Percentiles rank a stretch among this genome's conserved stretches.
These are phyloP conservation scores for Citrus glauca DNA, from an alignment of 345 rosid species.

Conservation along the genomic window DNA sequence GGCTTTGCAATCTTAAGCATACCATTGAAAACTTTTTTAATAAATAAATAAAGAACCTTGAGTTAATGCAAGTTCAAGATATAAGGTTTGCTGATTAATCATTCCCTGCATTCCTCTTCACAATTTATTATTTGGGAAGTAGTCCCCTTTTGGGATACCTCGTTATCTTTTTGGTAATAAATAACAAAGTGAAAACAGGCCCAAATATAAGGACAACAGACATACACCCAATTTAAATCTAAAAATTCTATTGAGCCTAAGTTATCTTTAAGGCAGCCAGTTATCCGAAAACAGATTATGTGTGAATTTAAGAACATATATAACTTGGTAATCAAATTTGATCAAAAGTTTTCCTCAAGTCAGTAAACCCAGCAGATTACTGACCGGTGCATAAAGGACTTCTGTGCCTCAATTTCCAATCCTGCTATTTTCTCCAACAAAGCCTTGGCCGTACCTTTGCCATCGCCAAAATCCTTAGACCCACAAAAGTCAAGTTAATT, in stretches of 20 bases:
- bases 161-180: neutral
- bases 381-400: constrained; percentile 98
- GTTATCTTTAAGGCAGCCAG: neutral
- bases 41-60: neutral
- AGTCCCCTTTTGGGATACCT: neutral
- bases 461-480: constrained; percentile 70
- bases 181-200: neutral
- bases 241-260: neutral
- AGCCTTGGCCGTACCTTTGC: constrained; percentile 72
- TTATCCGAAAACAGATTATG: neutral
- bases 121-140: neutral
- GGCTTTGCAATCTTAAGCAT: neutral
- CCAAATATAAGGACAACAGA: neutral
- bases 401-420: constrained; percentile 91
- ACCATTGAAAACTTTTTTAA: neutral
- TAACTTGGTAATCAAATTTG: neutral
- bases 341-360: constrained; percentile 8
- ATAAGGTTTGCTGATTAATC: neutral
- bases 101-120: neutral
- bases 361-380: constrained; percentile 26
- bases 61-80: neutral
- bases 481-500: constrained; percentile 18
- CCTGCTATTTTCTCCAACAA: constrained; percentile 73
- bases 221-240: neutral
- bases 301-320: too few species aligned